Evolutionary conservation across 768 basidiomycete species (phyloP), one percentile per base, ranked within the genome.

Genomic region (Chalciporus pseudorubinellus): DNA sequence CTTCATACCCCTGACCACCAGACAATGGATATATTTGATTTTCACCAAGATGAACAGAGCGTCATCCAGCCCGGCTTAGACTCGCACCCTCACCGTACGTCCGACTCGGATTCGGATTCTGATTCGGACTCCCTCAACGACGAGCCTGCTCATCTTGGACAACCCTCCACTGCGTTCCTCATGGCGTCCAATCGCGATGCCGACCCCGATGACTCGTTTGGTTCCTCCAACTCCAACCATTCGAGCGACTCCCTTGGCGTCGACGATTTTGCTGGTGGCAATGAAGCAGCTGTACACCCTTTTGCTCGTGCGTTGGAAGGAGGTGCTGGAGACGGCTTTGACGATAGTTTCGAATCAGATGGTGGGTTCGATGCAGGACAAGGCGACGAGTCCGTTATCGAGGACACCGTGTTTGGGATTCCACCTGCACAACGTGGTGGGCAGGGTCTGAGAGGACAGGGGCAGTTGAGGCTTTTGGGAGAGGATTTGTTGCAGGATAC

Each of bases 401-500:
- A 84, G 59, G 85, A 89, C 66, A 88, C 88, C 12, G 68, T 89
- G 48, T 89, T 90, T 68, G 88, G 88, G 14, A 79, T 82, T 11
- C 77, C 78, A 9, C 83, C 82, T 36, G 78, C 74, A 31, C 77
- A 78, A 53, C 71, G 81, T 29, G 22, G 38, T 42, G 63, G 67
- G 52, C 64, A 63, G 33, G 44, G 50, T 47, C 40, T 42, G 39
- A 63, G 45, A 53, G 60, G 49, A 48, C 66, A 33, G 29, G 59
- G 63, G 14, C 65, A 74, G 44, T 56, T 87, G 55, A 72, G 74
- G 61, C 74, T 89, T 77, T 69, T 80, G n/a, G 85, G 86, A 0
- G 77, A 80, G 46, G 79, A 83, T 49, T 59, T 86, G 48, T 62
- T 86, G 48, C 75, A 85, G 51, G 82, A 87, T 58, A 85, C 84